Evolutionary conservation across 805 yeast species (phyloP), one percentile per base, ranked within the genome.

Genomic region (Metschnikowia anglica): DNA sequence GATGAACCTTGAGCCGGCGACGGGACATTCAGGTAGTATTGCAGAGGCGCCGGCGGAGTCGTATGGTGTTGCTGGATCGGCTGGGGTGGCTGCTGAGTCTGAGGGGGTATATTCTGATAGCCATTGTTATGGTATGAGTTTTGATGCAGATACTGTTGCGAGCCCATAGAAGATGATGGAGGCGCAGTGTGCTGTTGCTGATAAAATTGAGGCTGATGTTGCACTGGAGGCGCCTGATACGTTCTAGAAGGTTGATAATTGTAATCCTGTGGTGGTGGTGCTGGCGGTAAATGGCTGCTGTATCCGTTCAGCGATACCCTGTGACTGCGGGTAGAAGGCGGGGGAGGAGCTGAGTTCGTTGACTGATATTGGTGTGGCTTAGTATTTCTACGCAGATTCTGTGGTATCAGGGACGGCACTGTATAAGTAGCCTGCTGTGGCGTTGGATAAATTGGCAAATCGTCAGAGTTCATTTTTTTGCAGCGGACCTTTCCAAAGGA

Each of bases 361-460:
- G 33, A 45, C 33, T 35, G 47, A 26, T 42, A 39, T 13, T 29
- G 41, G 9, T 50, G 39, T 29, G 52, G 46, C 32, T 35, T 35
- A 20, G 34, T 27, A 17, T 17, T 7, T 17, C 46, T 17, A 34
- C 46, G 46, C 38, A 15, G 35, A 11, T 36, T 15, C 23, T 19
- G 28, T 4, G 17, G 29, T 15, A 25, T 30, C 33, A 37, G 53
- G 42, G 47, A 20, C 27, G 49, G 48, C 23, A 46, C 32, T 18
- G 43, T 38, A 36, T 53, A 49, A 5, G 71, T 59, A 5, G 72
- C 73, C 56, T 71, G 74, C 39, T 63, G 70, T 2, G 76, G 76
- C 19, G 76, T 71, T 5, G 75, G 76, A 51, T 68, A 69, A 54
- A 61, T 53, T 17, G 76, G 76, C 51, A 71, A 58, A 27, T 71